phyloP scores from a whole-genome alignment of 176 grass and related monocot genomes.

The Coix lacrymajobi region DNA sequence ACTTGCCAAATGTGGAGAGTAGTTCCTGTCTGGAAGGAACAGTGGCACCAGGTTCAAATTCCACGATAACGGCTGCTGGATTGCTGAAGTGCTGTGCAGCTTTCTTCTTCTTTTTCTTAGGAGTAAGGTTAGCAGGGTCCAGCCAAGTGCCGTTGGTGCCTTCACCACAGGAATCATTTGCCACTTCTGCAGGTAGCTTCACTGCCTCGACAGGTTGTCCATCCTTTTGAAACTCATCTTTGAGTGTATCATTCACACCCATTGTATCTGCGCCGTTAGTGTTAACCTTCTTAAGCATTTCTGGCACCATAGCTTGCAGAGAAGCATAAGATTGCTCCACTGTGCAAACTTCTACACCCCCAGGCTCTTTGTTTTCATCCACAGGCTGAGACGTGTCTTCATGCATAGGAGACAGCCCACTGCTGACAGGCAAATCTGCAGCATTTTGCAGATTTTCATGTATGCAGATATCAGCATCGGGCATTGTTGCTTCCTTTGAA shows the following conservation, averaged over 20 bases:
- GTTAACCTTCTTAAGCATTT: conserved; percentile 18
- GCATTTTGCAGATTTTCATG: conserved; percentile 12
- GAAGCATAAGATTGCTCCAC: conserved; percentile 47
- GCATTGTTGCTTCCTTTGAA: not conserved
- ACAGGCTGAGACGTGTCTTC: not conserved
- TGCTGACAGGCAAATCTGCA: not conserved
- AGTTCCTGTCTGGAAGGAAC: conserved; percentile 68
- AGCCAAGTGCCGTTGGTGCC: not conserved
- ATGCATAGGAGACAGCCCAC: conserved; percentile 1
- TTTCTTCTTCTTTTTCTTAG: conserved; percentile 41
- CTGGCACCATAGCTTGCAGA: conserved; percentile 40
- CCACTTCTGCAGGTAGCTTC: not conserved
- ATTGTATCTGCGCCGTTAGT: conserved; percentile 8
- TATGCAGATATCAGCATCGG: conserved; percentile 1
- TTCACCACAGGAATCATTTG: conserved; percentile 17
- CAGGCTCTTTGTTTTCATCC: conserved; percentile 9
- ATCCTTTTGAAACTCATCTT: conserved; percentile 20
- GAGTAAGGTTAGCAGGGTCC: not conserved
- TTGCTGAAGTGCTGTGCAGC: conserved; percentile 23
- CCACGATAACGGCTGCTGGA: conserved; percentile 50
- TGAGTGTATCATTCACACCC: not conserved
- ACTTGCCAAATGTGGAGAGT: conserved; percentile 47
- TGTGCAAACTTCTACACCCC: not conserved
- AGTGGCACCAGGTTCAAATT: conserved; percentile 27
- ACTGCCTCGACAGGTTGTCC: conserved; percentile 18